Percentiles rank a stretch among this genome's conserved stretches.
Evolutionary conservation across 805 yeast genomes (phyloP).

Genomic region (Suhomyces sp.): DNA sequence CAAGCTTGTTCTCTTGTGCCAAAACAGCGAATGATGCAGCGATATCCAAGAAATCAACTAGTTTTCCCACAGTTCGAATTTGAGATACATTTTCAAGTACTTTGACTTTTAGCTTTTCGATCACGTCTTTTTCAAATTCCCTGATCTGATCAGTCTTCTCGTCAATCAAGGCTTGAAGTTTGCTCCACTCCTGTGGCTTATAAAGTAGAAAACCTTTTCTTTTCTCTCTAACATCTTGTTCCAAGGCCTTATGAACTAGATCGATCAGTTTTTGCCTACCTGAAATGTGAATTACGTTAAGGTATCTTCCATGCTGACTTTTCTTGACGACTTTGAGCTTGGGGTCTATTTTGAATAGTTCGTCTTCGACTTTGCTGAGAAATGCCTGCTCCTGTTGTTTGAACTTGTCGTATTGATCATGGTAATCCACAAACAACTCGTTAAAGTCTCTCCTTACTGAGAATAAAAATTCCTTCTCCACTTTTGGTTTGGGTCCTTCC

Average conservation of each 20-base stretch:
- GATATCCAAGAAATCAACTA: conserved; percentile 68
- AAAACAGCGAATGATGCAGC: conserved; percentile 68
- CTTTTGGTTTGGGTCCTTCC: conserved; percentile 7
- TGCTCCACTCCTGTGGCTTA: conserved; percentile 51
- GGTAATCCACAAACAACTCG: conserved; percentile 29
- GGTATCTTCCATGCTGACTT: conserved; percentile 27
- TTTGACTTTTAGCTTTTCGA: conserved; percentile 46
- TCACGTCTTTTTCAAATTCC: conserved; percentile 52
- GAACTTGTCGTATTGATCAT: conserved; percentile 28
- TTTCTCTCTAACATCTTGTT: conserved; percentile 25
- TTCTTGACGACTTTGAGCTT: conserved; percentile 27
- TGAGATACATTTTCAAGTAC: conserved; percentile 44
- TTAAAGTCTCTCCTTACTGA: conserved; percentile 36
- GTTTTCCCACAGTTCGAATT: conserved; percentile 49
- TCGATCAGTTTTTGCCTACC: conserved; percentile 36
- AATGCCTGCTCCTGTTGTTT: conserved; percentile 22
- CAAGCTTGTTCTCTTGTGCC: conserved; percentile 65
- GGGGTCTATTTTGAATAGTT: conserved; percentile 25
- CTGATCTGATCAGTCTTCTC: conserved; percentile 46
- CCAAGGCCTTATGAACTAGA: conserved; percentile 15
- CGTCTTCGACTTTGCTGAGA: conserved; percentile 18
- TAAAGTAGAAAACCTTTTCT: conserved; percentile 45
- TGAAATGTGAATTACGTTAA: conserved; percentile 48
- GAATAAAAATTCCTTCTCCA: conserved; percentile 14
- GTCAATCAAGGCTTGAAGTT: conserved; percentile 50